Evolutionary conservation across 1,284 basidiomycete species (phyloP).

Genomic region (Malassezia sympodialis): DNA sequence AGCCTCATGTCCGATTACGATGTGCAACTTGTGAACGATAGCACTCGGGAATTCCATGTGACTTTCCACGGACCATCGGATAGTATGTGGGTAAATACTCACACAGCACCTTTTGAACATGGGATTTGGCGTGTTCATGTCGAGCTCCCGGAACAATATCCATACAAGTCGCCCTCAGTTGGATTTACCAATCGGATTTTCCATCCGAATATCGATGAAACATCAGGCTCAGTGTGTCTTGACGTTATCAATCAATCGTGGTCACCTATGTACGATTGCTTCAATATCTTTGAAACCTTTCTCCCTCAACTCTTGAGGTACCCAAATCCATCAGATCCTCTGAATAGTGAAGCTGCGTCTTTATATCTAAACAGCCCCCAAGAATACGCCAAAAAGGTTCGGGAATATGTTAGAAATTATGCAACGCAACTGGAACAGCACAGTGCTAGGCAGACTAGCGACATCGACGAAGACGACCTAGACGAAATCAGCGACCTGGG

Average conservation of each 20-base stretch:
- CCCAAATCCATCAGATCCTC: conserved; percentile 91
- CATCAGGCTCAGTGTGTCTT: conserved; percentile 51
- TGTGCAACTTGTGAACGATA: conserved; percentile 92
- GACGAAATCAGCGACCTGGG: conserved; percentile 44
- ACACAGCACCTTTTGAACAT: conserved; percentile 77
- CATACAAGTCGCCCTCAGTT: conserved; percentile 96
- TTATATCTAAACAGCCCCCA: conserved; percentile 92
- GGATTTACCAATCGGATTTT: conserved; percentile 99
- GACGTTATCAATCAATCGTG: conserved; percentile 44
- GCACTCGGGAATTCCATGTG: conserved; percentile 97
- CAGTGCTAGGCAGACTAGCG: conserved; percentile 25
- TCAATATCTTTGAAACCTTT: conserved; percentile 98
- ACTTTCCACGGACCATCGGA: conserved; percentile 86
- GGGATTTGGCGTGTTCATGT: conserved; percentile 99
- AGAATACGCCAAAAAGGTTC: conserved; percentile 49
- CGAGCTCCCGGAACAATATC: conserved; percentile 96
- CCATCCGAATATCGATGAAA: conserved; percentile 94
- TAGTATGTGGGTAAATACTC: conserved; percentile 57
- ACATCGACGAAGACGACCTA: conserved; percentile 27
- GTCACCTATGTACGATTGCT: conserved; percentile 61
- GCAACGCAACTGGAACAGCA: conserved; percentile 26
- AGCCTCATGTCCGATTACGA: conserved; percentile 53
- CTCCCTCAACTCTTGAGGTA: conserved; percentile 91
- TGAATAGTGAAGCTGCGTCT: conserved; percentile 94
- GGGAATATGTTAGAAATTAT: conserved; percentile 34